phyloP scores from a whole-genome alignment of 2,329 filamentous ascomycete genomes.

The Didymosphaeria variabile region DNA sequence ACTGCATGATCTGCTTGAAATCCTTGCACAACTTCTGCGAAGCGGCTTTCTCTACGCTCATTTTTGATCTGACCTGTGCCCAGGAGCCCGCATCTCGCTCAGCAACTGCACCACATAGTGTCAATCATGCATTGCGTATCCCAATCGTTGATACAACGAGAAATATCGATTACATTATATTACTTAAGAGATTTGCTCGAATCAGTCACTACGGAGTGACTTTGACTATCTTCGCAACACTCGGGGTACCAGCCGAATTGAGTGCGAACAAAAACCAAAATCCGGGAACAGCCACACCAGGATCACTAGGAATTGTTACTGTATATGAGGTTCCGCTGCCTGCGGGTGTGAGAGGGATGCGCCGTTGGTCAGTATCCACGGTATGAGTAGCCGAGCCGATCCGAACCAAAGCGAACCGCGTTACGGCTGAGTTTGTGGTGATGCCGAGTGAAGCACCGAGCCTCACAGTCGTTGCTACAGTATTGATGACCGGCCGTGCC shows the following conservation, averaged over 20 bases:
- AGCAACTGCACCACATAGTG: not conserved
- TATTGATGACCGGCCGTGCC: conserved; percentile 55
- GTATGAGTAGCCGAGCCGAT: conserved; percentile 63
- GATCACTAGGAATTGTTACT: conserved; percentile 56
- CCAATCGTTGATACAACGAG: not conserved
- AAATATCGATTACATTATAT: conserved; percentile 7
- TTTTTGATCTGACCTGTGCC: conserved; percentile 10
- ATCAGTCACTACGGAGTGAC: conserved; percentile 17
- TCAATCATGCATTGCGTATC: not conserved
- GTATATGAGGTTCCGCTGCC: conserved; percentile 50
- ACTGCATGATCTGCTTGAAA: conserved; percentile 10
- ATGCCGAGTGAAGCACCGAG: conserved; percentile 45
- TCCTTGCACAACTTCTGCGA: conserved; percentile 13
- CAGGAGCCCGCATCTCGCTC: not conserved
- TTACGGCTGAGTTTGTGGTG: conserved; percentile 35
- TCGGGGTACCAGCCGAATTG: conserved; percentile 57
- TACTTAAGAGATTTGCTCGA: not conserved
- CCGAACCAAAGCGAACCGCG: conserved; percentile 57
- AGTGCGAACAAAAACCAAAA: conserved; percentile 65
- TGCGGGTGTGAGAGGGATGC: conserved; percentile 55
- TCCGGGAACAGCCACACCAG: conserved; percentile 62
- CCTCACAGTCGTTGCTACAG: conserved; percentile 37
- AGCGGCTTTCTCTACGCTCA: conserved; percentile 16
- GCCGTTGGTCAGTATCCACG: conserved; percentile 67
- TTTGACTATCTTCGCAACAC: conserved; percentile 55